Evolutionary conservation across 2,329 filamentous ascomycete species (phyloP), one percentile per base, ranked within the genome.

Genomic region (Stachybotrys chlorohalonatus): DNA sequence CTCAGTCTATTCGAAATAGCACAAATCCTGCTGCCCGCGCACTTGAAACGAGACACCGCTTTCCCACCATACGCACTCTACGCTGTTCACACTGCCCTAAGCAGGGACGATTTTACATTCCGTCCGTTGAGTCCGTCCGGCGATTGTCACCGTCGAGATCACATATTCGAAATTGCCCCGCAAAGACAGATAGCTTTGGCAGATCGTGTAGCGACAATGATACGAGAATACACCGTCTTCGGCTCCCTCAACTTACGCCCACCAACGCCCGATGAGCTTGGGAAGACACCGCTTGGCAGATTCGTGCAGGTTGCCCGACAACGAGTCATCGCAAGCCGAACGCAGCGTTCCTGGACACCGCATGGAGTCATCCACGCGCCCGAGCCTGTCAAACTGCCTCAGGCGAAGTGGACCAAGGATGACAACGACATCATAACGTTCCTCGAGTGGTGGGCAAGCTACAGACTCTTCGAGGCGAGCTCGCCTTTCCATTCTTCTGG

Each of bases 51-150:
- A 1, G 64, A 67, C 24, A 68, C 66, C 1, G 69, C 67, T 9
- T 77, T 78, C 53, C 70, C 76, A 1, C 59, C 76, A 1, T 63
- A 75, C 31, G 76, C 79, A 8, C 69, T 90, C 6, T 88, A 90
- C 62, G 87, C 89, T 5, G 82, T 91, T 7, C 85, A 90, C 60
- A 81, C 81, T 54, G 79, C 85, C 8, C 66, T 93, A 7, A 67
- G 77, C 30, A 74, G 77, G 47, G 78, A 84, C 56, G 82, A 85
- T 8, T 75, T 83, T 53, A 81, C 63, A 24, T 89, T 91, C 63
- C 75, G 76, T 2, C 73, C 77, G 2, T 58, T 80, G 65, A 67
- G 76, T 68, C 62, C 78, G 58, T 66, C 77, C 69, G 68, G 78
- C 68, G 69, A 65, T 66, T 75, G 64, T 48, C 70, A 71, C 54